Evolutionary conservation across 768 basidiomycete species (phyloP).

Genomic region (Podaxis sp.): DNA sequence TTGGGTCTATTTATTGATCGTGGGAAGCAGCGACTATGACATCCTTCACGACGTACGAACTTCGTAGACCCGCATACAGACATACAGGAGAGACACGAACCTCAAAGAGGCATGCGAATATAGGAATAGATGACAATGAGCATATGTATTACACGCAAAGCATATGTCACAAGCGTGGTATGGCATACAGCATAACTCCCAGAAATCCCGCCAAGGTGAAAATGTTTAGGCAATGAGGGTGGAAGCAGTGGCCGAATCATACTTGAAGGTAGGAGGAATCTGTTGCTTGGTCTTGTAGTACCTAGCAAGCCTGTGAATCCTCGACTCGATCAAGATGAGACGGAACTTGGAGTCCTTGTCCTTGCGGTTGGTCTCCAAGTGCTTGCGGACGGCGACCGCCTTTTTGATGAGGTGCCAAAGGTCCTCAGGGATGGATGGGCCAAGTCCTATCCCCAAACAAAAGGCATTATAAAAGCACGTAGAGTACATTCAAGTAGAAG

Average conservation of each 20-base stretch:
- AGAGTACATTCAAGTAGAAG: constrained; percentile 16
- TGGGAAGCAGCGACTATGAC: neutral
- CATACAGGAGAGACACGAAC: too few species aligned
- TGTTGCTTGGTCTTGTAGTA: constrained; percentile 99
- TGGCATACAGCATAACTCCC: neutral
- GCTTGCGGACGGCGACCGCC: constrained; percentile 98
- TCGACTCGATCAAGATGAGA: constrained; percentile 97
- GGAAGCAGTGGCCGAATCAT: constrained; percentile 93
- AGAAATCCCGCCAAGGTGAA: neutral
- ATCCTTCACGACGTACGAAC: neutral
- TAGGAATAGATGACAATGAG: neutral
- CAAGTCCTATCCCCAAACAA: constrained; percentile 82
- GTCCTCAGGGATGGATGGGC: constrained; percentile 97
- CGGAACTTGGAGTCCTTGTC: constrained; percentile 97
- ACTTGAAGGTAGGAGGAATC: constrained; percentile 98
- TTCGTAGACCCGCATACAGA: too few species aligned
- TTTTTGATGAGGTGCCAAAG: constrained; percentile 99
- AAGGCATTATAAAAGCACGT: constrained; percentile 32
- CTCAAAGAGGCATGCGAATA: neutral
- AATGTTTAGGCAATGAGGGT: constrained; percentile 75
- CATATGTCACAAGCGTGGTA: neutral
- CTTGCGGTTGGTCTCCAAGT: constrained; percentile 96
- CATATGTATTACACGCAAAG: neutral
- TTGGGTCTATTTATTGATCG: neutral
- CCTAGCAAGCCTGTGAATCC: constrained; percentile 94